Percentiles rank a stretch among this genome's conserved stretches.
Conservation (phyloP, 257 asterid species). For the Fraxinus anomala region DNA sequence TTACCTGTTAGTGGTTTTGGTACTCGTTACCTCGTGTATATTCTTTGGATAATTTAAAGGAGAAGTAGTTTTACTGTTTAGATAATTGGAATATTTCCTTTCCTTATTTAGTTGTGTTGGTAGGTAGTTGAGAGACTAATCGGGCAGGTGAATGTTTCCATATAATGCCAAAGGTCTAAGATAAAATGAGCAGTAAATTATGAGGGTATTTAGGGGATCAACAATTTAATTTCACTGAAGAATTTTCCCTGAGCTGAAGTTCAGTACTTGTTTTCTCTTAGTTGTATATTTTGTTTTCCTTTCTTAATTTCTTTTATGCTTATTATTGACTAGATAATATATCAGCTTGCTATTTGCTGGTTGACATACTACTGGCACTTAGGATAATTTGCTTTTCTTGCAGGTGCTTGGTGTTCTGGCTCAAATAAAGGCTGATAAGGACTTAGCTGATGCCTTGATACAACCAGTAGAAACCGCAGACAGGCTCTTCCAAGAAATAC, state of each 20-base stretch:
- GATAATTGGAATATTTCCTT: background rate
- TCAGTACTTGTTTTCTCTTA: background rate
- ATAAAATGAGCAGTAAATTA: background rate
- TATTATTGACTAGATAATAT: background rate
- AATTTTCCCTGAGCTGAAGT: background rate
- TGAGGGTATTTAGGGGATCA: background rate
- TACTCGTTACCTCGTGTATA: background rate
- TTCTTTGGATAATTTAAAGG: background rate
- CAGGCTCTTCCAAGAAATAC: slow-evolving; percentile 71
- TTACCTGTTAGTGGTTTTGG: slow-evolving; percentile 20
- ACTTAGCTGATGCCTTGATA: slow-evolving; percentile 66
- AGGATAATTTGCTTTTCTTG: slow-evolving; percentile 19
- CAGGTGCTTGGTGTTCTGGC: slow-evolving; percentile 88
- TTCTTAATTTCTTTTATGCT: background rate
- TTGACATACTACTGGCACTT: background rate
- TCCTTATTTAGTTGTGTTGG: background rate
- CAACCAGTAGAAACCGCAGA: slow-evolving; percentile 89
- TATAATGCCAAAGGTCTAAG: background rate
- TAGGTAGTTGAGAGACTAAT: background rate
- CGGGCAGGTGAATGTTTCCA: background rate
- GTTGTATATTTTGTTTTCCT: background rate
- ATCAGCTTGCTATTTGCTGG: background rate
- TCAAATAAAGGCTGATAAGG: slow-evolving; percentile 87
- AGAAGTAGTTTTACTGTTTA: background rate
- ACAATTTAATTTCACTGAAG: background rate